A percentile compares a stretch with the other conserved stretches of the same genome.
Evolutionary conservation across 176 grass and related monocot genomes (phyloP).

Genomic region (Zea luxurians): DNA sequence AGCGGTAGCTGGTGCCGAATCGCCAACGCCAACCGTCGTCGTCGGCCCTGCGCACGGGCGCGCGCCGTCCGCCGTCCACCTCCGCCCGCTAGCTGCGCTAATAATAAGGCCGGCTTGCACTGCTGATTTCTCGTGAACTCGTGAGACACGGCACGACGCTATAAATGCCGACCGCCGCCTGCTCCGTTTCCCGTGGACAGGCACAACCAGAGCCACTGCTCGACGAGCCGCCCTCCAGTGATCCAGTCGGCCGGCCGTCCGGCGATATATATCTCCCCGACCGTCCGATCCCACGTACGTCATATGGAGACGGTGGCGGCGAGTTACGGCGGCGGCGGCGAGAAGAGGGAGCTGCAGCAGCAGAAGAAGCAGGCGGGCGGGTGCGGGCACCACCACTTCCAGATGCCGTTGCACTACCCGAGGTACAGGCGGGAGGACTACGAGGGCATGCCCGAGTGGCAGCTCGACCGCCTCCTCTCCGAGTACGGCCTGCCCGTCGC

Average conservation of each 20-base stretch:
- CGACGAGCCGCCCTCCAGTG: too few relatives aligned
- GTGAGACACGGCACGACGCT: too few relatives aligned
- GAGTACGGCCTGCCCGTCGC: constrained; percentile 73
- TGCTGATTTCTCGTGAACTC: too few relatives aligned
- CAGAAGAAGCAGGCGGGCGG: background rate
- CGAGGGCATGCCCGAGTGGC: constrained; percentile 90
- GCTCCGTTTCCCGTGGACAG: too few relatives aligned
- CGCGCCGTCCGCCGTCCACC: background rate
- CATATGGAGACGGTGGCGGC: constrained; percentile 39
- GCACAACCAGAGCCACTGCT: too few relatives aligned
- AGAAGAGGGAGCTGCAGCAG: background rate
- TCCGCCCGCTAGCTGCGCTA: background rate
- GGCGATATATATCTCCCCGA: too few relatives aligned
- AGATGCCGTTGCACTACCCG: constrained; percentile 94
- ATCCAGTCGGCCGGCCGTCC: too few relatives aligned
- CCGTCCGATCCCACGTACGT: too few relatives aligned
- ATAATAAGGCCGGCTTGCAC: too few relatives aligned
- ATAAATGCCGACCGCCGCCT: too few relatives aligned
- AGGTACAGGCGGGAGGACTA: constrained; percentile 64
- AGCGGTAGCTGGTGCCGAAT: too few relatives aligned
- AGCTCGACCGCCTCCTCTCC: constrained; percentile 76
- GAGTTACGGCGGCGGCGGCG: background rate
- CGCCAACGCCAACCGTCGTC: background rate
- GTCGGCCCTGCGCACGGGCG: background rate
- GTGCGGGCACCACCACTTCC: constrained; percentile 38